phyloP scores from a whole-genome alignment of 108 stramenopile genomes.

The Pseudonitzschia multistriata region DNA sequence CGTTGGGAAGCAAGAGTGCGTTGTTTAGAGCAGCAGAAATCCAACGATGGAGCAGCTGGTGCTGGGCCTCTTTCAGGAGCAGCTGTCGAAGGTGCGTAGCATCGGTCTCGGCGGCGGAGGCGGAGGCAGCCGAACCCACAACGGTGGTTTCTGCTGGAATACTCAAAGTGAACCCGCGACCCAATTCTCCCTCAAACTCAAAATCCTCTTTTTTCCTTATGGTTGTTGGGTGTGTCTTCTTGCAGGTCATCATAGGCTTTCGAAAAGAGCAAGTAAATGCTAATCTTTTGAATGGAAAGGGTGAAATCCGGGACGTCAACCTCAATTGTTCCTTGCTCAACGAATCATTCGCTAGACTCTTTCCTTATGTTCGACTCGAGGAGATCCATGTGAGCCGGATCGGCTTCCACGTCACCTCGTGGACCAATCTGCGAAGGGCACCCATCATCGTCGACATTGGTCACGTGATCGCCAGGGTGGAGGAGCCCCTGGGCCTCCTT shows the following conservation, averaged over 20 bases:
- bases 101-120: background rate
- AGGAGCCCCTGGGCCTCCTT: slow-evolving; percentile 59
- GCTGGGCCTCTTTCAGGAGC: slow-evolving; percentile 72
- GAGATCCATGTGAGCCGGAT: slow-evolving; percentile 61
- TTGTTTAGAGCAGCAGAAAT: background rate
- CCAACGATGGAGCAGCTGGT: slow-evolving; percentile 73
- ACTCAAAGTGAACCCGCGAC: background rate
- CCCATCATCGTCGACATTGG: slow-evolving; percentile 78
- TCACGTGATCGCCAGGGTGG: slow-evolving; percentile 40
- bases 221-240: background rate
- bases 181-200: background rate
- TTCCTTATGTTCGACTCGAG: slow-evolving; percentile 59
- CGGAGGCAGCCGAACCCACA: background rate
- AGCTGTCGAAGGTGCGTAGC: slow-evolving; percentile 62
- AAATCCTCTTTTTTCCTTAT: background rate
- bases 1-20: background rate
- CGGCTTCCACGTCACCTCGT: slow-evolving; percentile 68
- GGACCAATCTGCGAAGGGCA: slow-evolving; percentile 76
- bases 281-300: slow-evolving; percentile 76
- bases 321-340: slow-evolving; percentile 71
- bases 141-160: background rate
- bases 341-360: slow-evolving; percentile 34
- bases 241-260: slow-evolving; percentile 66
- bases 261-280: slow-evolving; percentile 72
- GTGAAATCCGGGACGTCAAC: slow-evolving; percentile 63